These are phyloP conservation scores for Melanogaster broomeanus DNA, from an alignment of 768 basidiomycete genomes.

Conservation along the genomic window DNA sequence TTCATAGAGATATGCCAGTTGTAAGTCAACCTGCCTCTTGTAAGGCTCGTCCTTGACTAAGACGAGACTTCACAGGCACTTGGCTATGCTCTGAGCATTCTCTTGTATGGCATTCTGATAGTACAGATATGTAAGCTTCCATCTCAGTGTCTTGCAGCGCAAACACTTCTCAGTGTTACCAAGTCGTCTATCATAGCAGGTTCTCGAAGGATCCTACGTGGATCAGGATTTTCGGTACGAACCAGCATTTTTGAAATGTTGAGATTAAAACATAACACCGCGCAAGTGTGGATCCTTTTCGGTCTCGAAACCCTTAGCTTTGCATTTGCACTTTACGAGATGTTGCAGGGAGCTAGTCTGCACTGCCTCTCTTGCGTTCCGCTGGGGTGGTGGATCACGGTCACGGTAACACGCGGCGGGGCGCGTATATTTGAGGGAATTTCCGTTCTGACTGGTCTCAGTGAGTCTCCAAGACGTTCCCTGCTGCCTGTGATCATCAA, in stretches of 20 bases:
- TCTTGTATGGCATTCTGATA: not conserved
- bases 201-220: not conserved
- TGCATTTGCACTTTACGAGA: not conserved
- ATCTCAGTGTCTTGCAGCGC: not conserved
- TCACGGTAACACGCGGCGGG: too few relatives aligned
- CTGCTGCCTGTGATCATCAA: too few relatives aligned
- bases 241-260: not conserved
- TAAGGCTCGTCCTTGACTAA: not conserved
- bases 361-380: too few relatives aligned
- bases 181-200: not conserved
- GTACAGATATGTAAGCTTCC: not conserved
- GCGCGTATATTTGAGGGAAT: too few relatives aligned
- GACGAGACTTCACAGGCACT: not conserved
- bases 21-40: not conserved
- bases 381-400: too few relatives aligned
- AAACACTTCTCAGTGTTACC: not conserved
- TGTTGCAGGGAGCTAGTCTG: not conserved
- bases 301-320: not conserved
- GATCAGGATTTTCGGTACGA: not conserved
- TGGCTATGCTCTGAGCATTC: not conserved
- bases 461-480: too few relatives aligned
- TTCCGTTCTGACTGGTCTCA: too few relatives aligned
- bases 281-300: not conserved
- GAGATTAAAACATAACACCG: not conserved
- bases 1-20: not conserved